phyloP scores from a whole-genome alignment of 805 yeast genomes.

The Saccharomycopsis synnaedendra region DNA sequence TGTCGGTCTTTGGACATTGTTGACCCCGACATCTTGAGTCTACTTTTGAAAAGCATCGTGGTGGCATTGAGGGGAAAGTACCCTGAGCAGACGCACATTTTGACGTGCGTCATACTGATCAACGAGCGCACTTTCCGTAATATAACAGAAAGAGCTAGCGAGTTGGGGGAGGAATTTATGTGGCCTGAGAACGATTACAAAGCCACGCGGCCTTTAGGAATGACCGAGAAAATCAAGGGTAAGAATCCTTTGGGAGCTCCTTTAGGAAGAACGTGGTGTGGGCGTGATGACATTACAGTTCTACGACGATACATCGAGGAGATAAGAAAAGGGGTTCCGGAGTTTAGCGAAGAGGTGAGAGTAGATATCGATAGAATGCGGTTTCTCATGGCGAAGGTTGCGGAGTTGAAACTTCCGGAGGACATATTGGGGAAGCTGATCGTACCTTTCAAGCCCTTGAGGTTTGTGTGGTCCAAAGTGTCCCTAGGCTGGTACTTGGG shows the following conservation, averaged over 20 bases:
- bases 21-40: slow-evolving; percentile 46
- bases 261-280: slow-evolving; percentile 44
- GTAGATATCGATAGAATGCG: neutral
- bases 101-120: slow-evolving; percentile 38
- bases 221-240: slow-evolving; percentile 45
- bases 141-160: slow-evolving; percentile 18
- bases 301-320: slow-evolving; percentile 27
- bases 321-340: slow-evolving; percentile 24
- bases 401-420: neutral
- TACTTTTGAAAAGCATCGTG: slow-evolving; percentile 40
- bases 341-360: slow-evolving; percentile 15
- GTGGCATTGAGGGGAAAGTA: slow-evolving; percentile 23
- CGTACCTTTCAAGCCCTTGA: slow-evolving; percentile 21
- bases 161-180: neutral
- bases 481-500: slow-evolving; percentile 72
- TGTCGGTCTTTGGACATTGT: slow-evolving; percentile 16
- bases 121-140: slow-evolving; percentile 28
- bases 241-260: slow-evolving; percentile 42
- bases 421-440: no score
- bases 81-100: slow-evolving; percentile 41
- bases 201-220: slow-evolving; percentile 46
- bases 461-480: slow-evolving; percentile 49
- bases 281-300: slow-evolving; percentile 30
- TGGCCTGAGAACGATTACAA: slow-evolving; percentile 23
- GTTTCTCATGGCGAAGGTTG: neutral